A percentile compares a stretch with the other conserved stretches of the same genome.
Conservation (phyloP, 345 rosid genomes). For the Boechera stricta region DNA sequence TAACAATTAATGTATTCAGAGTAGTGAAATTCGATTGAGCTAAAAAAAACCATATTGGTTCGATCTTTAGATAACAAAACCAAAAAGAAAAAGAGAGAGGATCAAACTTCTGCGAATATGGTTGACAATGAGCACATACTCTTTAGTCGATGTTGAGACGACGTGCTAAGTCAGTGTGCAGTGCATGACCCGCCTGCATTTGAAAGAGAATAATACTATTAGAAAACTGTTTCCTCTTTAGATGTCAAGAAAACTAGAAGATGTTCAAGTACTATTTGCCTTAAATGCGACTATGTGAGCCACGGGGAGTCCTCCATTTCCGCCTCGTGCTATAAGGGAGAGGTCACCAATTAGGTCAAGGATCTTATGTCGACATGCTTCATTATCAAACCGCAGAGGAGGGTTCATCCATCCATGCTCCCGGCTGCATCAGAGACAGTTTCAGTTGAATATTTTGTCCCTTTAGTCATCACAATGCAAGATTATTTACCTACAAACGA, state of each 20-base stretch:
- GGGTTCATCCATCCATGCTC: slow-evolving; percentile 91
- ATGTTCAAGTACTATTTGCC: slow-evolving; percentile 41
- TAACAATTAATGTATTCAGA: background rate
- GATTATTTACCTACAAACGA: slow-evolving; percentile 74
- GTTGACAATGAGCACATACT: slow-evolving; percentile 8
- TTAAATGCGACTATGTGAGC: slow-evolving; percentile 80
- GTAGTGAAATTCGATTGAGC: background rate
- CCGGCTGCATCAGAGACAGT: slow-evolving; percentile 47
- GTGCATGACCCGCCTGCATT: slow-evolving; percentile 42
- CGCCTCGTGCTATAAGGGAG: slow-evolving; percentile 66
- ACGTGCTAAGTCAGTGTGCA: slow-evolving; percentile 38
- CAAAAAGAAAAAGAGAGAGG: background rate
- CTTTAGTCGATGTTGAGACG: slow-evolving; percentile 36
- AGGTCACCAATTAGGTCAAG: slow-evolving; percentile 90
- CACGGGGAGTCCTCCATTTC: slow-evolving; percentile 85
- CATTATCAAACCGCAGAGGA: slow-evolving; percentile 68
- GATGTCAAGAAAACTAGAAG: slow-evolving; percentile 7
- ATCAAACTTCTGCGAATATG: slow-evolving; percentile 6
- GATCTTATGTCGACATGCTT: slow-evolving; percentile 90
- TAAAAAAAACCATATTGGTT: background rate
- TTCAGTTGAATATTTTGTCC: background rate
- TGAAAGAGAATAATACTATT: background rate
- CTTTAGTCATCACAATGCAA: slow-evolving; percentile 21
- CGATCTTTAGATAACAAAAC: background rate
- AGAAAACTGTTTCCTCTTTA: background rate